Conservation (phyloP, 345 rosid species). For the Populus simonii region DNA sequence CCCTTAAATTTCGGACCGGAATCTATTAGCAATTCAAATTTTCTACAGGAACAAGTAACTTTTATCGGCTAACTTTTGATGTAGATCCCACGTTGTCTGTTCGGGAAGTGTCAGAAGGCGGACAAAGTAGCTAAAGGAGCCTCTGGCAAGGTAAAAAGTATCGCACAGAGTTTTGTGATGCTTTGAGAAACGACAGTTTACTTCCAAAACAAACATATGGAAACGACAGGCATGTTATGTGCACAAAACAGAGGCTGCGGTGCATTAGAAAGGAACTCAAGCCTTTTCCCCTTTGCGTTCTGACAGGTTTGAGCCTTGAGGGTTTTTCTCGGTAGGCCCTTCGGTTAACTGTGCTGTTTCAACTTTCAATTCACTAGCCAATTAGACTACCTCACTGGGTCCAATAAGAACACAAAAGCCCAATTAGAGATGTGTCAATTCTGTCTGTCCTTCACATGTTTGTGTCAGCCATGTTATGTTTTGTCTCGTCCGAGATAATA, state of each 20-base stretch:
- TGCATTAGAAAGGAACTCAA: background rate
- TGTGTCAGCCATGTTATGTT: background rate
- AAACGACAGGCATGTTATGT: background rate
- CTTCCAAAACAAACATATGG: background rate
- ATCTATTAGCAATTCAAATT: background rate
- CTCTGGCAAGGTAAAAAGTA: background rate
- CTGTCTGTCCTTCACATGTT: background rate
- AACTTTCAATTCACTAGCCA: background rate
- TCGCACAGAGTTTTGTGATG: background rate
- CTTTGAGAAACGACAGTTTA: background rate
- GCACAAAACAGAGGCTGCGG: background rate
- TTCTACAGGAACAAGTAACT: background rate
- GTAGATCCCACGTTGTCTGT: background rate
- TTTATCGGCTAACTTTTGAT: background rate
- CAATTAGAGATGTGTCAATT: background rate
- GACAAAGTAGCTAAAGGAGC: background rate
- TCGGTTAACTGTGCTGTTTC: background rate
- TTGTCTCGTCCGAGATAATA: background rate
- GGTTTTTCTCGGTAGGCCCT: background rate
- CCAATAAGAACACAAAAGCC: background rate
- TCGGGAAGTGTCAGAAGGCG: background rate
- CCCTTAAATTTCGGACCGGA: background rate
- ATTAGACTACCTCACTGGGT: background rate
- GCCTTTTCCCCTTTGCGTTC: background rate
- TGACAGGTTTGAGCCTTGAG: background rate